Base-by-base conservation (phyloP, 2,329 filamentous ascomycete genomes). In the Talaromyces pinophilus region DNA sequence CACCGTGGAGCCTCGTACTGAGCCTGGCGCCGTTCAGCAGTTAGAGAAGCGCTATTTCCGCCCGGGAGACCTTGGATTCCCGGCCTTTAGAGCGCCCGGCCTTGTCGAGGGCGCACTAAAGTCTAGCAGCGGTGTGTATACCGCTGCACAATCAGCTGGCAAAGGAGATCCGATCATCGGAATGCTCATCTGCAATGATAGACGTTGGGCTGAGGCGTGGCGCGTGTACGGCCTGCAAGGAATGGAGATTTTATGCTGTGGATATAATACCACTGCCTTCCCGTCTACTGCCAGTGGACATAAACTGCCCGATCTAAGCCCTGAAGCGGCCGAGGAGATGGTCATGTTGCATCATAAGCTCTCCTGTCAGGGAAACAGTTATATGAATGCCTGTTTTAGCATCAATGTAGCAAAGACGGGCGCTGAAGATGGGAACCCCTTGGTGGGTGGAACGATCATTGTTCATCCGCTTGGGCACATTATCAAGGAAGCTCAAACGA, bases 131-230 rank as follows among this genome's bases (percentile, higher is more conserved):
- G 63, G 33, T 17, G 38, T 52, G 70, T 19, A 46, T 46, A 46
- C 17, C n/a, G 44, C 19, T 46, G 17, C 19, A 19, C n/a, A 46
- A 22, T 46, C 33, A 3, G 67, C 68, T 15, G 75, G 76, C 8
- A 78, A 77, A 64, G 81, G 82, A 1, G 84, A 86, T 70, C 81
- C 84, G 2, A 84, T 86, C 54, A 59, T 85, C 35, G 77, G 84
- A 8, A 85, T 85, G 83, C 77, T 86, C 71, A 85, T 86, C 64
- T 86, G 84, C 74, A 86, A 86, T 69, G 84, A 86, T 72, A 74
- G 83, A 4, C 77, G 84, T 7, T 86, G 84, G 84, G 77, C 82
- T 1, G 84, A 86, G 69, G 81, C 79, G 0, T 86, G 84, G 84
- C 74, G 84, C 40, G 77, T 77, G 19, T 83, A 85, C 69, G 82